Conservation (phyloP, 805 yeast genomes). For the Metschnikowia lochheadii region DNA sequence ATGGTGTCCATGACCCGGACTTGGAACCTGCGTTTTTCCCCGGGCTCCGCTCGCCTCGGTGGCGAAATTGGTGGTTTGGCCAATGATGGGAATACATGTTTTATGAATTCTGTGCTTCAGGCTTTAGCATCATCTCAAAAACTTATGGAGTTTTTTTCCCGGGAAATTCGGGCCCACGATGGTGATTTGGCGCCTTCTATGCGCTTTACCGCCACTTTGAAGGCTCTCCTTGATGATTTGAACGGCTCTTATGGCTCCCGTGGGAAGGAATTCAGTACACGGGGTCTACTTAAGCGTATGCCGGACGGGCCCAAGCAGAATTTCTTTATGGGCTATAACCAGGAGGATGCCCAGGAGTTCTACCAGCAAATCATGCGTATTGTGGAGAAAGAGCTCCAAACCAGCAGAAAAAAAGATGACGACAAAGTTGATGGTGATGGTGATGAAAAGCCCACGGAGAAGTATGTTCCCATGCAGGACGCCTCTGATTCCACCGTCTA, state of each 20-base stretch:
- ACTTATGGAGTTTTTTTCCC: slow-evolving; percentile 52
- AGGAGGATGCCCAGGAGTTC: slow-evolving; percentile 96
- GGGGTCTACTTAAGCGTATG: slow-evolving; percentile 59
- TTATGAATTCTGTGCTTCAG: slow-evolving; percentile 88
- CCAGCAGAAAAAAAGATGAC: slow-evolving; percentile 6
- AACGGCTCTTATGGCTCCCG: slow-evolving; percentile 52
- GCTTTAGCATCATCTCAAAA: slow-evolving; percentile 71
- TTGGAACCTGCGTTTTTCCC: not conserved
- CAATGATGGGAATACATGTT: slow-evolving; percentile 92
- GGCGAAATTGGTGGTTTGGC: slow-evolving; percentile 80
- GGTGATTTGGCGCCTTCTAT: slow-evolving; percentile 27
- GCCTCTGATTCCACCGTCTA: slow-evolving; percentile 41
- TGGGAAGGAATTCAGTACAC: slow-evolving; percentile 61
- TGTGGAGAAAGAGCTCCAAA: slow-evolving; percentile 52
- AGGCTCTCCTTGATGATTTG: slow-evolving; percentile 48
- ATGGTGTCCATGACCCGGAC: not conserved
- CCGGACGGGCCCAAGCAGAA: slow-evolving; percentile 75
- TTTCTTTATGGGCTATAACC: slow-evolving; percentile 79
- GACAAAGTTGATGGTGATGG: not conserved
- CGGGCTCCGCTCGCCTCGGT: slow-evolving; percentile 36
- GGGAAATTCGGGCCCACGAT: slow-evolving; percentile 25
- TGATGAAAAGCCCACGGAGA: not conserved
- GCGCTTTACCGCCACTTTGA: slow-evolving; percentile 52
- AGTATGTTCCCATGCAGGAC: slow-evolving; percentile 14
- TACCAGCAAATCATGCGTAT: slow-evolving; percentile 74